phyloP scores from a whole-genome alignment of 768 basidiomycete species.

The Polyporus arcularius region DNA sequence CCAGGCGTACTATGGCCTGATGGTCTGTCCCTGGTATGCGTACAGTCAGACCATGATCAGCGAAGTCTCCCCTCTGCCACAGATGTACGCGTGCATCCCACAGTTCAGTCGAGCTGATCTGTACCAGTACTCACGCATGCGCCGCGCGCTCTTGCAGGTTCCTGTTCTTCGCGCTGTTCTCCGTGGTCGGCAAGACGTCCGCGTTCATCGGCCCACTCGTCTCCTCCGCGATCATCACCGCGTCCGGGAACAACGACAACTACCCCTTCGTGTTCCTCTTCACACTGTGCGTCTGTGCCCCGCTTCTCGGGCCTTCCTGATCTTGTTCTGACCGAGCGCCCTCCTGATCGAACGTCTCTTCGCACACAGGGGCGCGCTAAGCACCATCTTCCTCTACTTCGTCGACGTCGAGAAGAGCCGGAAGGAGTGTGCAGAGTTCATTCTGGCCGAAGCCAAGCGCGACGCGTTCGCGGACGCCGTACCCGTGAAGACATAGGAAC shows the following conservation, averaged over 20 bases:
- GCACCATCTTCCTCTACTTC: constrained; percentile 60
- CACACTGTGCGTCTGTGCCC: constrained; percentile 50
- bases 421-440: constrained; percentile 61
- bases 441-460: constrained; percentile 51
- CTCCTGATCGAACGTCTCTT: neutral
- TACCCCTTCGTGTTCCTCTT: constrained; percentile 79
- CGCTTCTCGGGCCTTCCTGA: neutral
- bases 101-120: too few relatives aligned
- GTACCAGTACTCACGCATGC: neutral
- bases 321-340: neutral
- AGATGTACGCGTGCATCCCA: constrained; percentile 49
- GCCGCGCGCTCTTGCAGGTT: constrained; percentile 42
- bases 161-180: constrained; percentile 74
- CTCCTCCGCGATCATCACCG: constrained; percentile 73
- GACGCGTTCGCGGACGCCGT: constrained; percentile 35
- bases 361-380: constrained; percentile 45
- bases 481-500: neutral
- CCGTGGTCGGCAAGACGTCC: constrained; percentile 75
- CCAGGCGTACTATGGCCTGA: constrained; percentile 68
- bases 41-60: constrained; percentile 85
- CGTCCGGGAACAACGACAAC: constrained; percentile 66
- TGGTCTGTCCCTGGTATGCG: constrained; percentile 81
- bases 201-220: constrained; percentile 78
- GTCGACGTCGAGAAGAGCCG: constrained; percentile 68
- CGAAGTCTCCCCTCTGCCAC: constrained; percentile 71